phyloP scores from a whole-genome alignment of 164 flowering plant genomes.

The Platanus orientalis region DNA sequence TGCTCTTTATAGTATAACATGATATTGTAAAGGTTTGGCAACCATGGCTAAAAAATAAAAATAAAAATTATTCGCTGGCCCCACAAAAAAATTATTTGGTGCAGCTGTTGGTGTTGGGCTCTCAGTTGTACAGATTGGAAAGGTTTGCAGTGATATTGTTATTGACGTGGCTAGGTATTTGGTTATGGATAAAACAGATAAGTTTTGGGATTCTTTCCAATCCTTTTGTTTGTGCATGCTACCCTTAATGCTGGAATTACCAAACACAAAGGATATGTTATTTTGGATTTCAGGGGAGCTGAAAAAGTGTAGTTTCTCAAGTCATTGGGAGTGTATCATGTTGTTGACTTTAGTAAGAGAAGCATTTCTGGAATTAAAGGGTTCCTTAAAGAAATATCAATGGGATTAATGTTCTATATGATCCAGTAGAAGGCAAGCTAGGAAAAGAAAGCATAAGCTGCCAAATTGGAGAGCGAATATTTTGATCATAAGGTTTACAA shows the following conservation, averaged over 20 bases:
- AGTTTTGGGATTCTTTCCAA: neutral
- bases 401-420: conserved; percentile 94
- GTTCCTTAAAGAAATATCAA: conserved; percentile 73
- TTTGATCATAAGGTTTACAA: conserved; percentile 90
- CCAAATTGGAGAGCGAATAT: conserved; percentile 93
- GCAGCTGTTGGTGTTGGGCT: conserved; percentile 99
- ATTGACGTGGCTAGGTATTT: conserved; percentile 91
- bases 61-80: too few species aligned
- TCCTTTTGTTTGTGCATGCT: neutral
- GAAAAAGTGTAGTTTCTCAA: conserved; percentile 75
- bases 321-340: conserved; percentile 80
- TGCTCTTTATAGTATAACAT: too few species aligned
- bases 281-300: conserved; percentile 58
- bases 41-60: too few species aligned
- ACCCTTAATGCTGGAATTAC: neutral
- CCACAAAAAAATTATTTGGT: too few species aligned
- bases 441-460: conserved; percentile 73
- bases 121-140: conserved; percentile 95
- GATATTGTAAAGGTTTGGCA: too few species aligned
- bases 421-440: conserved; percentile 94
- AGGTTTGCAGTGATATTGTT: conserved; percentile 75
- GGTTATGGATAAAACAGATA: neutral
- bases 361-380: conserved; percentile 57
- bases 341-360: conserved; percentile 53
- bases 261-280: neutral